Evolutionary conservation across 2,329 filamentous ascomycete genomes (phyloP), one percentile per base, ranked within the genome.

Genomic region (Stachybotrys chartarum): DNA sequence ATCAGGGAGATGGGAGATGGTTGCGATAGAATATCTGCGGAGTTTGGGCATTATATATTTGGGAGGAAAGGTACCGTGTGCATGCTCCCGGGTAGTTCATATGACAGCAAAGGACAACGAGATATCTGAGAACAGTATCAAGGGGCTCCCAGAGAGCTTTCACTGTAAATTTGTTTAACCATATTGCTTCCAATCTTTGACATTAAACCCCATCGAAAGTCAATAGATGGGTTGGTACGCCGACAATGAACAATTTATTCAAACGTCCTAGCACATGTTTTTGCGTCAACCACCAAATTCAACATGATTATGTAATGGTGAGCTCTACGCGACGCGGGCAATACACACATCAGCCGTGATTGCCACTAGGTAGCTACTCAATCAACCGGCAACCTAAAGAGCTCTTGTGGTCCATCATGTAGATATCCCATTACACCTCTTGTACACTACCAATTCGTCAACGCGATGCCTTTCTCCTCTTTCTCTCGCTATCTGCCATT

Each of bases 401-500:
- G 24, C 24, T 24, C 24, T 24, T 24, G 24, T 24, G 24, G 24
- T 24, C 24, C 24, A 24, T 24, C 24, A 24, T 24, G 24, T 24
- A 24, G 24, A 24, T 24, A 24, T 24, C 24, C 24, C 24, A 24
- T 24, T 24, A 2, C 24, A 42, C 2, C 5, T 42, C 14, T 10
- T 42, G 35, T 10, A 42, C 35, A 42, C 5, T 42, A 14, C 35
- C 35, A 14, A 42, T 42, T 42, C 35, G 5, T 42, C 14, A 54
- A 50, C 56, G 58, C 57, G 53, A 74, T 75, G 70, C 56, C 67
- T 54, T 63, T 70, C 48, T 63, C 80, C 39, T 61, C 69, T 59
- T 77, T 80, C 42, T 62, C 69, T 59, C 78, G 75, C 55, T 70
- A 75, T 58, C 72, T 84, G 54, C 84, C 84, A 31, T 86, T 87